Evolutionary conservation across 2,329 filamentous ascomycete species (phyloP), one percentile per base, ranked within the genome.

Genomic region (Colletotrichum acutatum): DNA sequence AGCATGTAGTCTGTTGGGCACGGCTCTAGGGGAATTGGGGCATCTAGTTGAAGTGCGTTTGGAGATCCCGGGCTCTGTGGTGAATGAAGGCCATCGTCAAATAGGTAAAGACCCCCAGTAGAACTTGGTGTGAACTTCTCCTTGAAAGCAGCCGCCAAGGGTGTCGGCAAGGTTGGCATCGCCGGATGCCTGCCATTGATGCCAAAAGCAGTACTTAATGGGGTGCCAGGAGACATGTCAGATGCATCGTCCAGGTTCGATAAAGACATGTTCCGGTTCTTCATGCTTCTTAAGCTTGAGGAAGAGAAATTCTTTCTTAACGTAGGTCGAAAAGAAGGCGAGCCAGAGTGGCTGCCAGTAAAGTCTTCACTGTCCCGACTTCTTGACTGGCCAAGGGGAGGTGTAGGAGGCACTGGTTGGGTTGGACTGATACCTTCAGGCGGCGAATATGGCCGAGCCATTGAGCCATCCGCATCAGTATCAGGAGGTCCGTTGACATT

Each of bases 1-100:
- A 98, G 87, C 78, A 98, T 88, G 72, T 93, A 92, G 53, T 97
- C 95, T 46, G 93, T 94, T 1, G 97, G 97, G 80, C 97, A 99
- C 3, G 97, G 94, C 79, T 99, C 97, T 5, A 99, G 88, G 0
- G 95, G 90, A 26, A 92, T 88, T 14, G 95, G 95, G 1, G 91
- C 89, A 76, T 95, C 91, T 0, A 85, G 79, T 14, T 87, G 85
- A n/a, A 89, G 81, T 4, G 88, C 85, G 69, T 92, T 92, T 3
- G 92, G 90, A n/a, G 90, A 91, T 2, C 91, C 91, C 0, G 93
- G 89, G 37, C 84, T 87, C 32, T 84, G 86, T 2, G 88, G 90
- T 6, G 92, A 91, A 79, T 96, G 93, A 56, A 97, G 93, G 74
- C 94, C 90, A 76, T 90, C 94, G 74, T 98, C 95, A 78, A 98